phyloP scores from a whole-genome alignment of 2,329 filamentous ascomycete genomes.

The Exophiala lecanii-corni region DNA sequence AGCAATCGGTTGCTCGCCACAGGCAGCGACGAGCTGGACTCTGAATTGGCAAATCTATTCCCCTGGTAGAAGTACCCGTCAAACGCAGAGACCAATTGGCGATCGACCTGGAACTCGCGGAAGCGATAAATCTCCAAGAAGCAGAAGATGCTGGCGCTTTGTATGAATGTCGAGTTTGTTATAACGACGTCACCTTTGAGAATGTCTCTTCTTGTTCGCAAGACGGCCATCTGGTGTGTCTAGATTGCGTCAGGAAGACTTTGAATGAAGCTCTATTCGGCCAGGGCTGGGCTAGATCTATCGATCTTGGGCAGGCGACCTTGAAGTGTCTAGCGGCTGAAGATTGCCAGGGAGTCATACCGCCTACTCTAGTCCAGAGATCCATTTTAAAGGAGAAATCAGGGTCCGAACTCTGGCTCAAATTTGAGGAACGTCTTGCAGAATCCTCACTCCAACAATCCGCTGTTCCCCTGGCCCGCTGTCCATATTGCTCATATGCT shows the following conservation, averaged over 20 bases:
- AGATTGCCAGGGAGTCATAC: constrained; percentile 69
- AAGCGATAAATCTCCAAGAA: constrained; percentile 39
- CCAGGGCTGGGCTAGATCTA: constrained; percentile 80
- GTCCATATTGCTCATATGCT: constrained; percentile 87
- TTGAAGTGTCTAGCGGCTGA: constrained; percentile 78
- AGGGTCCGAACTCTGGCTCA: constrained; percentile 66
- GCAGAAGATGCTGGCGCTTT: constrained; percentile 38
- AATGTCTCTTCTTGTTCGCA: constrained; percentile 43
- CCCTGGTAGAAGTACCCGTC: constrained; percentile 35
- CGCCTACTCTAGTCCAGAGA: constrained; percentile 63
- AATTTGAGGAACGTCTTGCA: constrained; percentile 73
- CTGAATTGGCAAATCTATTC: constrained; percentile 37
- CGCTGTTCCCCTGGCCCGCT: constrained; percentile 70
- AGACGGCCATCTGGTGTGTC: constrained; percentile 43
- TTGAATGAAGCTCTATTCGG: constrained; percentile 87
- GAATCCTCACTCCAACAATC: constrained; percentile 71
- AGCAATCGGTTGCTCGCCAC: constrained; percentile 38
- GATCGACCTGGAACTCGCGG: constrained; percentile 36
- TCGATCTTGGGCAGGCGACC: constrained; percentile 67
- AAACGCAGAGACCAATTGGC: constrained; percentile 35
- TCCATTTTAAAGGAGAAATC: constrained; percentile 67
- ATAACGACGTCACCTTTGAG: constrained; percentile 45
- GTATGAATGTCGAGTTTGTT: constrained; percentile 48
- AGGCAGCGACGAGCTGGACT: constrained; percentile 41
- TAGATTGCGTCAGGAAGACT: constrained; percentile 75